Base-by-base conservation (phyloP, 2,329 filamentous ascomycete genomes). In the Fusarium illudens region DNA sequence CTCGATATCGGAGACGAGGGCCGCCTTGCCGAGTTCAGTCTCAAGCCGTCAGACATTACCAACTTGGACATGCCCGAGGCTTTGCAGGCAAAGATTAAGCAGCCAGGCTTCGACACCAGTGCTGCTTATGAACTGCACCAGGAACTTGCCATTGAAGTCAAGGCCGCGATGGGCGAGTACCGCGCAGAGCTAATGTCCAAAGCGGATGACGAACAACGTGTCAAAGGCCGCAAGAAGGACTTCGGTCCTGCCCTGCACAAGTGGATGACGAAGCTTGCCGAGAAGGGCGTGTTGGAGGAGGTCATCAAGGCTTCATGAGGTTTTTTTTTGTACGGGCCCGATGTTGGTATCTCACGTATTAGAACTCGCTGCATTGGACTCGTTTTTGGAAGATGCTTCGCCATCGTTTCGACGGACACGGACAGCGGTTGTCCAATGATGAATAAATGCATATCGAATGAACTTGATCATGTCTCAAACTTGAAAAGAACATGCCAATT, bases 231-330 rank as follows among this genome's bases (percentile, higher is more conserved):
- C 3, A 85, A 86, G 71, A 85, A 88, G 72, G 92, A 96, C 73
- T 92, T 92, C 73, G 89, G 87, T 1, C 87, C 88, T 1, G 87
- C 89, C 1, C 83, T 95, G 20, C 88, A 92, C 70, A 82, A 79
- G 34, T 95, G 92, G 89, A 78, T 94, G 44, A 84, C 85, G 67
- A 87, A 86, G 64, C 83, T 96, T 60, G 90, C 90, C 1, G 87
- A 89, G 62, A 89, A 90, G 71, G 88, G 87, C 1, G 79, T 87
- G 2, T 76, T 96, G 58, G 79, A 82, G 68, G 78, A 83, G 33
- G 49, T 80, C 5, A 76, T 81, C 11, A 73, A 72, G 13, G 62
- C 67, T 25, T 70, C 71, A 7, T 68, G 54, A 34, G 71, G 57
- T 54, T 22, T 13, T 33, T 54, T 22, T 13, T 33, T 12, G 20